Base-by-base conservation (phyloP, 2,329 filamentous ascomycete species). In the Penicillium hesseltinei region DNA sequence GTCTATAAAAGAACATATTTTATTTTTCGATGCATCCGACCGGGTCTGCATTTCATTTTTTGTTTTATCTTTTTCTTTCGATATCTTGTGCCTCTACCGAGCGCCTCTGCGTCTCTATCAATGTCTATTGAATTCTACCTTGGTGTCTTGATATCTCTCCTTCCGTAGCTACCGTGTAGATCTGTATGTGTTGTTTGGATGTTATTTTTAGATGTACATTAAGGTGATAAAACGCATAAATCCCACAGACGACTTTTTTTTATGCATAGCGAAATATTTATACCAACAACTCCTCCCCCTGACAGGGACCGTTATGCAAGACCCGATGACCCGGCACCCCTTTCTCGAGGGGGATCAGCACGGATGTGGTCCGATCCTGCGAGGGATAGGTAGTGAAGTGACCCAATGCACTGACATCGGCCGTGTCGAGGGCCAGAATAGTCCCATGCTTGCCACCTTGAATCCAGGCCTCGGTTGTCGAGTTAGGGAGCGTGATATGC, bases 331-430 rank as follows among this genome's bases (percentile, higher is more conserved):
- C 58, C 2, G 78, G 77, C 1, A 76, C 51, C 46, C 62, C 52
- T n/a, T 64, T 69, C 35, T 72, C 67, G 5, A 75, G 67, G 3
- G 78, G 79, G 29, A 81, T 67, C 58, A 72, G 58, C 39, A 79
- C 35, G 1, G 67, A 60, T 9, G 75, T 61, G 7, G 78, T 80
- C 39, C 70, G 66, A 31, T 75, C 69, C 19, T 62, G 58, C 5
- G 75, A 69, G 1, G 77, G 77, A 58, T 78, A 81, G 33, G 59
- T 58, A 2, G 79, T 78, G 4, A 63, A 61, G 66, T 81, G 79
- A 0, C 79, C 79, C 33, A 70, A 56, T 2, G 47, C 59, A 53
- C 76, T 78, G 4, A 76, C 72, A 44, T 75, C 74, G 3, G 63
- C 63, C 4, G 75, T 80, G 58, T 81, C 79, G 4, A 75, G 71